Percentiles rank a stretch among this genome's conserved stretches.
Evolutionary conservation across 345 rosid species (phyloP).

Genomic region (Hibiscus trionum): DNA sequence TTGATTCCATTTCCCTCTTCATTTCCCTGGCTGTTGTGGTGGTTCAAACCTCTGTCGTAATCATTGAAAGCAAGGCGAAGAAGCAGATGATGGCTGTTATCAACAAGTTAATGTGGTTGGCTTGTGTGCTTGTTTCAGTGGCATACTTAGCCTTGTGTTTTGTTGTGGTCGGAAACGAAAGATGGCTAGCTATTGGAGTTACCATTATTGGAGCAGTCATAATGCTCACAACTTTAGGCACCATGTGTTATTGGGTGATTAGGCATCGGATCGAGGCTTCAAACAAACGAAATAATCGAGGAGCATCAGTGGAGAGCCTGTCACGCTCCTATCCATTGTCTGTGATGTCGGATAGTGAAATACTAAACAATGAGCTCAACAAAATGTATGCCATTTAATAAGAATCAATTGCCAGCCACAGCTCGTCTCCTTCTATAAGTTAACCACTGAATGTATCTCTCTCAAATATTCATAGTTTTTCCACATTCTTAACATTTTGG

Average conservation of each 20-base stretch:
- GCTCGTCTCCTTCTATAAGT: not conserved
- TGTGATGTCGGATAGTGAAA: slow-evolving; percentile 12
- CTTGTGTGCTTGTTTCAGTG: slow-evolving; percentile 73
- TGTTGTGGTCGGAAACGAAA: slow-evolving; percentile 72
- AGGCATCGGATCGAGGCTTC: slow-evolving; percentile 72
- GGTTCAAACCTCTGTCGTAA: slow-evolving; percentile 91
- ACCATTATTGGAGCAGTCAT: slow-evolving; percentile 71
- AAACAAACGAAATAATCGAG: slow-evolving; percentile 51
- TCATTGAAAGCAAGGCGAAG: slow-evolving; percentile 87
- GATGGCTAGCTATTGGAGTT: slow-evolving; percentile 73
- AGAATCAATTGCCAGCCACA: not conserved
- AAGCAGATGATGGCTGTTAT: slow-evolving; percentile 92
- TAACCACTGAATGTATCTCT: not conserved
- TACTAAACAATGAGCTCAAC: slow-evolving; percentile 15
- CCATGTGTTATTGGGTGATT: slow-evolving; percentile 89
- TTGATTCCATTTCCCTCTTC: slow-evolving; percentile 81
- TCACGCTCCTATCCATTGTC: slow-evolving; percentile 42
- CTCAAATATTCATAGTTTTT: too few relatives aligned
- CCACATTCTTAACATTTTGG: not conserved
- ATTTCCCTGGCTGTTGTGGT: slow-evolving; percentile 94
- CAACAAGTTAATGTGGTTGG: slow-evolving; percentile 93
- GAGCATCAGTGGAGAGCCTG: slow-evolving; percentile 47
- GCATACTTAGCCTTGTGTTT: slow-evolving; percentile 76
- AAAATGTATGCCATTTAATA: slow-evolving; percentile 13
- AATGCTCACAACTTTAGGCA: slow-evolving; percentile 78